phyloP scores from a whole-genome alignment of 306 rosid species.

The Chamaecrista fasciculata region DNA sequence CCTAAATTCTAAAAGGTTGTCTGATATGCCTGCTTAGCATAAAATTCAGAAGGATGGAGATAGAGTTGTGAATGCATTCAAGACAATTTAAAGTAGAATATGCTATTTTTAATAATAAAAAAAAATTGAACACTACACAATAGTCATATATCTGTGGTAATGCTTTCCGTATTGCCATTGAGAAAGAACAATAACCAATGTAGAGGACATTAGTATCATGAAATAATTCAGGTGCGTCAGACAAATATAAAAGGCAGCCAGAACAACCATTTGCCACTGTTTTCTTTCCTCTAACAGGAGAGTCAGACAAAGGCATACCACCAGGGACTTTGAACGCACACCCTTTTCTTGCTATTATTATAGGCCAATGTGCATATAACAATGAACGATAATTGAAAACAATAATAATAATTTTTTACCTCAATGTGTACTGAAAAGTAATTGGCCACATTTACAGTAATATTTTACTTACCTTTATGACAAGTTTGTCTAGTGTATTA shows the following conservation, averaged over 20 bases:
- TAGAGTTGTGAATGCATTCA: constrained; percentile 7
- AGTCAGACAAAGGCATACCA: not conserved
- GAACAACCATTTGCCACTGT: not conserved
- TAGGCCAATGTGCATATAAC: not conserved
- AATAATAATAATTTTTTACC: not conserved
- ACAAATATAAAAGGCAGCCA: not conserved
- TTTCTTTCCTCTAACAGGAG: not conserved
- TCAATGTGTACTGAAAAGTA: not conserved
- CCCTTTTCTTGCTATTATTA: not conserved
- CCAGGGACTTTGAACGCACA: not conserved
- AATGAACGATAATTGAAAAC: not conserved
- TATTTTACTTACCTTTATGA: constrained; percentile 66
- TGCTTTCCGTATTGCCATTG: not conserved
- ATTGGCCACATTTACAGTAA: not conserved
- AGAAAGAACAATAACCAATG: not conserved
- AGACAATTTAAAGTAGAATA: not conserved
- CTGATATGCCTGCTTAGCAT: not conserved
- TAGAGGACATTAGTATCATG: not conserved
- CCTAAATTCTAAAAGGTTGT: not conserved
- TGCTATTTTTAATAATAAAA: too few relatives aligned
- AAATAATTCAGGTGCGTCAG: not conserved
- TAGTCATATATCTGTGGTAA: not conserved
- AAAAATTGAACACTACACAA: constrained; percentile 19
- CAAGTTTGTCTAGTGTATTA: constrained; percentile 63
- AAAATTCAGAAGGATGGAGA: constrained; percentile 6